Base-by-base conservation (phyloP, 176 grass and related monocot species). In the Elaeis guineensis region DNA sequence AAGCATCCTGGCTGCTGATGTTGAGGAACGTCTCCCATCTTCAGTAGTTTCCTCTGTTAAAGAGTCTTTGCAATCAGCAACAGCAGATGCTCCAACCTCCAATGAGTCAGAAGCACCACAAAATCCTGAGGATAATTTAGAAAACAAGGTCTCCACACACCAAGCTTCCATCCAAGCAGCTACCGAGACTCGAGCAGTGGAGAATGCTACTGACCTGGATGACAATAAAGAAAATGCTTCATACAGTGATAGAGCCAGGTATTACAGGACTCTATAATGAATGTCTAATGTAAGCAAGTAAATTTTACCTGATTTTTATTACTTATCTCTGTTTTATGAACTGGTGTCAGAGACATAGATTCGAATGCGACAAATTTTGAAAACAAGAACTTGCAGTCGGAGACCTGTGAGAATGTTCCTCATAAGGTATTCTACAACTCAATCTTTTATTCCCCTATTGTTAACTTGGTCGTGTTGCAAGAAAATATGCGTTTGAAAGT, bases 221-320 rank as follows among this genome's bases (percentile, higher is more conserved):
- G 80, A 80, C 21, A 61, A 88, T 56, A 97, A 97, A 55, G 87
- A 97, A 66, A 97, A 97, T 83, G 5, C 77, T 54, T 48, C 62
- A 0, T 18, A 20, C 14, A 72, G 28, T 50, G 50, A 58, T 69
- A 49, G 51, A 24, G 48, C 17, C n/a, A 65, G 79, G 79, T 81
- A 65, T 60, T 30, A 2, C n/a, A 17, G 56, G 19, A 30, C 21
- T 53, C 35, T 44, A 44, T 12, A 14, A 2, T 12, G 35, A 44
- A 14, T 44, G 1, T 44, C 35, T 44, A 44, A 44, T 11, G 35
- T 12, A 14, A 44, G 35, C 9, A 14, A 14, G 28, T 30, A 30
- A 51, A 9, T 58, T 19, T 0, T 50, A 62, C 14, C 53, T 9
- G 16, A n/a, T 55, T 17, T 67, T 58, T 7, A 23, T 66, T 54